Evolutionary conservation across 2,329 filamentous ascomycete genomes (phyloP), one percentile per base, ranked within the genome.

Genomic region (Aureobasidium musti): DNA sequence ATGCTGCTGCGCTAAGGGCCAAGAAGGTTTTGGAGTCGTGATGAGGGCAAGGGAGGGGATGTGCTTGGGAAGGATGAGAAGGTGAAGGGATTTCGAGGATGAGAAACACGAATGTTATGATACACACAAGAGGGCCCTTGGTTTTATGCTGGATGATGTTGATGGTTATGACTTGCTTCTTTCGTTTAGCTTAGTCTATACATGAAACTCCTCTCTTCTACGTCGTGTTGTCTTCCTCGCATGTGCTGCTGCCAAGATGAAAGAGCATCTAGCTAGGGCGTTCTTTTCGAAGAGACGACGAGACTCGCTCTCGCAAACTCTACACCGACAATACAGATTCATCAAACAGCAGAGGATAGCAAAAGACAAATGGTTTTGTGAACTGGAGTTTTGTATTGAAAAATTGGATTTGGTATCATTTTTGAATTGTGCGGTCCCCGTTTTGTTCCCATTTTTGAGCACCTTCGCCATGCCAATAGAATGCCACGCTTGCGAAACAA

Each of bases 21-120:
- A 63, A 63, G 59, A 63, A 52, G 45, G n/a, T 63, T 47, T 28
- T 63, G 59, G 59, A 63, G 23, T 30, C 26, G 17, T 52, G 47
- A 50, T 28, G n/a, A 14, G 2, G 1, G 5, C 10, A 14, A 28
- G 1, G 13, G 0, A 2, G 21, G 23, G 5, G 4, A 19, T 6
- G 21, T 17, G 26, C 39, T 33, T 35, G 10, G 8, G 33, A 2
- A 19, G 53, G 13, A 23, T 28, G 11, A 10, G 35, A 19, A 14
- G 33, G n/a, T 23, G 8, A n/a, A 26, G 19, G 14, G 21, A 26
- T 11, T 4, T 14, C n/a, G 21, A 49, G 13, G 2, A 37, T 35
- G 19, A 35, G 26, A 26, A 28, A 30, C 17, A 50, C 14, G 35
- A 39, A 39, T 17, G 35, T 39, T 4, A 39, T 17, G 35, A 39